Conservation (phyloP, 768 basidiomycete species). For the Phanerochaete sordida region DNA sequence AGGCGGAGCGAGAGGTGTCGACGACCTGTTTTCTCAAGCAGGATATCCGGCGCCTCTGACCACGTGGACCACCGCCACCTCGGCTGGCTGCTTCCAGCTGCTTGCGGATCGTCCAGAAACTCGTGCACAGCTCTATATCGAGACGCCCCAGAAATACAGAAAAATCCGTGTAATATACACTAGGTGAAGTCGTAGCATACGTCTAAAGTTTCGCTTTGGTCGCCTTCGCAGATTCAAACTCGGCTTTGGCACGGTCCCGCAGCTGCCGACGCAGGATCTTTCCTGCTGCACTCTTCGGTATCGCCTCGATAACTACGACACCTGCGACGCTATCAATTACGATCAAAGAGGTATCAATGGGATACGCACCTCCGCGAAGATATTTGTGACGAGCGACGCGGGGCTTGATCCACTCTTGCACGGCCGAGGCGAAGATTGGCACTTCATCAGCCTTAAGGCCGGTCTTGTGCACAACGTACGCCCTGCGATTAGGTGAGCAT, state of each 20-base stretch:
- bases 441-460: slow-evolving; percentile 33
- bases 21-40: not conserved
- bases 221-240: slow-evolving; percentile 22
- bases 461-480: slow-evolving; percentile 55
- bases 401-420: slow-evolving; percentile 63
- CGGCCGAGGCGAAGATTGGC: slow-evolving; percentile 41
- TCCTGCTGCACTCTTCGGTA: slow-evolving; percentile 82
- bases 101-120: too few species aligned
- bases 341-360: not conserved
- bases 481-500: slow-evolving; percentile 33
- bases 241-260: slow-evolving; percentile 61
- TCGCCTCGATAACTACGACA: slow-evolving; percentile 53
- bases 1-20: slow-evolving; percentile 3
- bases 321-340: slow-evolving; percentile 17
- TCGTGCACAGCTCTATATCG: too few species aligned
- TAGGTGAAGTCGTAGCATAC: not conserved
- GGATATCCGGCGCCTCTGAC: not conserved
- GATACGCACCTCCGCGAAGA: slow-evolving; percentile 59
- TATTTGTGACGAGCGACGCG: slow-evolving; percentile 75
- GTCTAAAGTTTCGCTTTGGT: slow-evolving; percentile 8
- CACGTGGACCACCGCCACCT: slow-evolving; percentile 4
- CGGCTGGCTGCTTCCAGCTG: too few species aligned
- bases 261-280: slow-evolving; percentile 84
- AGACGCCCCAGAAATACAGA: not conserved
- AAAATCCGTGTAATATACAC: not conserved